Percentiles rank a stretch among this genome's conserved stretches.
These are phyloP conservation scores for Picea glauca DNA, from an alignment of 75 land plant species.

Conservation along the genomic window DNA sequence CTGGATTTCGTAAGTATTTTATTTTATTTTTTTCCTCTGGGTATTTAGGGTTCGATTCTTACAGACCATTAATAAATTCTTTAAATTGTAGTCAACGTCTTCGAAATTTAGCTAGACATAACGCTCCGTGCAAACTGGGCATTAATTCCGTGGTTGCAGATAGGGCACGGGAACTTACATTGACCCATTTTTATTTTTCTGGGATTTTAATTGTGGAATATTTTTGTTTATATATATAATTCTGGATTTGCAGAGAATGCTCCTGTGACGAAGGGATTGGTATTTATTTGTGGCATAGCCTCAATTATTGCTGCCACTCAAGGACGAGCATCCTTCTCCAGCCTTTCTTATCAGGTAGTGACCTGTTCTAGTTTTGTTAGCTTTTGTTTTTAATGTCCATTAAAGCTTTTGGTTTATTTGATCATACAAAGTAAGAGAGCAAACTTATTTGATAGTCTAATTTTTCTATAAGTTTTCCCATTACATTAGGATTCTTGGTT, in stretches of 20 bases:
- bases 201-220: background rate
- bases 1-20: constrained; percentile 62
- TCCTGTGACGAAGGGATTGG: constrained; percentile 65
- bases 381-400: background rate
- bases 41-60: background rate
- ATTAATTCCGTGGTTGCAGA: too few species aligned
- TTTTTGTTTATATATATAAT: too few species aligned
- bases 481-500: too few species aligned
- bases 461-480: too few species aligned
- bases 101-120: too few species aligned
- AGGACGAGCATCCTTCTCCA: background rate
- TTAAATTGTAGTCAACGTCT: background rate
- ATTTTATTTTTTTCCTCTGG: background rate
- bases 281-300: constrained; percentile 26
- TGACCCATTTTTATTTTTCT: background rate
- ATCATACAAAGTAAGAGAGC: background rate
- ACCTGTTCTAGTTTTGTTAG: background rate
- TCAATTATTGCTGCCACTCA: constrained; percentile 6
- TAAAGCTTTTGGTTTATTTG: background rate
- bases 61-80: background rate
- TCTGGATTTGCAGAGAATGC: constrained; percentile 72
- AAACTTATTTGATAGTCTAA: too few species aligned
- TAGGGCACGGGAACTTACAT: too few species aligned
- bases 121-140: too few species aligned
- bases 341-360: constrained; percentile 7